These are phyloP conservation scores for Skeletonema tropicum DNA, from an alignment of 108 stramenopile genomes.

Conservation along the genomic window DNA sequence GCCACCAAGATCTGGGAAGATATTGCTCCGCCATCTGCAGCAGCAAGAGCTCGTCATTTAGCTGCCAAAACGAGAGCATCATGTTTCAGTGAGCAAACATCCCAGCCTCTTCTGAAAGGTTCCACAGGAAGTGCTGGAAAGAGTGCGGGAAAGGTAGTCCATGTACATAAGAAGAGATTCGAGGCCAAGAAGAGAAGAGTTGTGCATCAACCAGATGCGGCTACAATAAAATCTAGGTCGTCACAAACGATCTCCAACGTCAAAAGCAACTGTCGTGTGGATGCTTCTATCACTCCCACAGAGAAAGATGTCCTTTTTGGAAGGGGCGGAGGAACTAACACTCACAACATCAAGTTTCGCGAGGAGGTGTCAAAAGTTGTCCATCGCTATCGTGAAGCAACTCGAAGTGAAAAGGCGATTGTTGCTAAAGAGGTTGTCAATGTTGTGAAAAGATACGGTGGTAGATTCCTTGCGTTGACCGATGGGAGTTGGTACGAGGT, in stretches of 20 bases:
- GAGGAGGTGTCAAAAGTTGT: slow-evolving; percentile 55
- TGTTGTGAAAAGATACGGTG: slow-evolving; percentile 42
- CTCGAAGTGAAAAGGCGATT: slow-evolving; percentile 72
- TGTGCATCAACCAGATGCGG: background rate
- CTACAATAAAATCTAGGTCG: background rate
- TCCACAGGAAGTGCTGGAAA: background rate
- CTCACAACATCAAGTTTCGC: slow-evolving; percentile 83
- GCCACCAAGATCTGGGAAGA: background rate
- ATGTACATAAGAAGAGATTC: background rate
- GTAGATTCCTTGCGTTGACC: slow-evolving; percentile 65
- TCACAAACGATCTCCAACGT: background rate
- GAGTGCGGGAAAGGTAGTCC: background rate
- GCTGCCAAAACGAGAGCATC: background rate
- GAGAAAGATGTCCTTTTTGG: slow-evolving; percentile 58
- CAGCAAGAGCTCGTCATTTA: background rate
- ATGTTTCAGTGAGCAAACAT: background rate
- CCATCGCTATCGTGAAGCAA: slow-evolving; percentile 35
- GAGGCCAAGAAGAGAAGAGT: background rate
- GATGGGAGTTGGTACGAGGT: slow-evolving; percentile 75
- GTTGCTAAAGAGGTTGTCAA: slow-evolving; percentile 69
- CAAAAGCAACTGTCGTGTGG: background rate
- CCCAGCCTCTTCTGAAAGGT: background rate
- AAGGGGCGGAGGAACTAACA: slow-evolving; percentile 78
- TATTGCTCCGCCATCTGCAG: background rate
- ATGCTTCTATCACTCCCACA: slow-evolving; percentile 10